Conservation (phyloP, 1,284 basidiomycete genomes). For the Irpex sp. region DNA sequence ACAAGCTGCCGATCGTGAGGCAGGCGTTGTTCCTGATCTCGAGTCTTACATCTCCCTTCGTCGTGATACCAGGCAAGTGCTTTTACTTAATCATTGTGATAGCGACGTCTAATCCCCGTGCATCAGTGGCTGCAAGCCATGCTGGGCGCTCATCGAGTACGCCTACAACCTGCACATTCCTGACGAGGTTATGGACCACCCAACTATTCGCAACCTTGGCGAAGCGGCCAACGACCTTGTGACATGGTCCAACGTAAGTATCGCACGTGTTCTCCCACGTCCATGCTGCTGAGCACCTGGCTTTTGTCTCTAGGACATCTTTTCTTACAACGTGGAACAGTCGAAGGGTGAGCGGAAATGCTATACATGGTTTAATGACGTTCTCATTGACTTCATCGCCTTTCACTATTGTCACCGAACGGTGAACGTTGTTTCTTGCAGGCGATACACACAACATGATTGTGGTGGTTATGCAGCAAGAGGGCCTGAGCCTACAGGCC, state of each 20-base stretch:
- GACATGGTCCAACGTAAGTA: slow-evolving; percentile 38
- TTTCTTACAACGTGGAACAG: slow-evolving; percentile 43
- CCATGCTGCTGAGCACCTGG: background rate
- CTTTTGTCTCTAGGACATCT: slow-evolving; percentile 32
- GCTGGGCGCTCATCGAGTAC: slow-evolving; percentile 39
- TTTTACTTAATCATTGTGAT: background rate
- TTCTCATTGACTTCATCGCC: background rate
- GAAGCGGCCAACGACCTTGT: slow-evolving; percentile 39
- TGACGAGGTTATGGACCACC: slow-evolving; percentile 34
- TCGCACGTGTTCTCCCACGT: background rate
- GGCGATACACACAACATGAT: slow-evolving; percentile 44
- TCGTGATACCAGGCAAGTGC: slow-evolving; percentile 27
- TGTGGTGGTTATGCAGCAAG: slow-evolving; percentile 32
- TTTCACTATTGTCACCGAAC: background rate
- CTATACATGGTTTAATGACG: background rate
- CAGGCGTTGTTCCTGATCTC: slow-evolving; percentile 31
- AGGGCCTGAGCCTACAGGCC: slow-evolving; percentile 34
- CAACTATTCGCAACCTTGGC: slow-evolving; percentile 32
- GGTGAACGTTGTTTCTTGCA: slow-evolving; percentile 8
- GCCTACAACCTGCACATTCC: slow-evolving; percentile 36
- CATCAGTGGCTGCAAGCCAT: slow-evolving; percentile 32
- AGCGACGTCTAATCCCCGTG: background rate
- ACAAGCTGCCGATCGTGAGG: slow-evolving; percentile 31
- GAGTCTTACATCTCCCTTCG: slow-evolving; percentile 35
- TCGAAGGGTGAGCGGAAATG: slow-evolving; percentile 23